These are phyloP conservation scores for Trifolium repens DNA, from an alignment of 306 rosid genomes.

Conservation along the genomic window DNA sequence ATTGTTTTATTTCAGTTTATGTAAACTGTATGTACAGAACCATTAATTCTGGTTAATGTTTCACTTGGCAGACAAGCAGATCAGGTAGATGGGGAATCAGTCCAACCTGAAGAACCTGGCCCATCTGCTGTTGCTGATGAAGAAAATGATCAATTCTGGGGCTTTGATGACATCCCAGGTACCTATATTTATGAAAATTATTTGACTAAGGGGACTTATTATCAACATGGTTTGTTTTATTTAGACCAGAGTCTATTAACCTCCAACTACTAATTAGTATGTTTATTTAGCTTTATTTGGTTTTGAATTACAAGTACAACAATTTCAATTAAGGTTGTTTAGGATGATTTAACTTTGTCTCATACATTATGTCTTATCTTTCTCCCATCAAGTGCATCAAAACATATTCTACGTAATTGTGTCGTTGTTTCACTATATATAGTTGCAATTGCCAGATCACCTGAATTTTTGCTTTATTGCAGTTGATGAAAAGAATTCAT, in stretches of 20 bases:
- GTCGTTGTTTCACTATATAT: constrained; percentile 35
- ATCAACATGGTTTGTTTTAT: not conserved
- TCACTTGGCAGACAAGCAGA: constrained; percentile 70
- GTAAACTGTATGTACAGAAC: constrained; percentile 16
- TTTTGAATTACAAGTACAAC: not conserved
- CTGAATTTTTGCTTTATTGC: constrained; percentile 43
- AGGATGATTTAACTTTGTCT: not conserved
- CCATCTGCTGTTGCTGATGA: constrained; percentile 52
- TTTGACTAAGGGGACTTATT: constrained; percentile 6
- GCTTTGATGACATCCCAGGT: constrained; percentile 85
- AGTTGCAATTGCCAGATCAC: constrained; percentile 38
- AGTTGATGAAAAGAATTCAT: constrained; percentile 78
- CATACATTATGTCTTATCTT: not conserved
- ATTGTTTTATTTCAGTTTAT: constrained; percentile 29
- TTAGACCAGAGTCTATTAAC: not conserved
- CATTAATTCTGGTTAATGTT: constrained; percentile 31
- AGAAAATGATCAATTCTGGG: constrained; percentile 83
- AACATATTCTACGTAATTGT: constrained; percentile 28
- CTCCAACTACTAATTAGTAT: not conserved
- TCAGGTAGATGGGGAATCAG: constrained; percentile 62
- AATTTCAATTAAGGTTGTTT: constrained; percentile 16
- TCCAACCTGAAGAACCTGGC: constrained; percentile 58
- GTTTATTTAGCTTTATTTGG: not conserved
- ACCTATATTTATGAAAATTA: constrained; percentile 17
- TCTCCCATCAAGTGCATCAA: constrained; percentile 3